Evolutionary conservation across 1,139 yeast genomes (phyloP).

Genomic region (Hyphopichia burtonii): DNA sequence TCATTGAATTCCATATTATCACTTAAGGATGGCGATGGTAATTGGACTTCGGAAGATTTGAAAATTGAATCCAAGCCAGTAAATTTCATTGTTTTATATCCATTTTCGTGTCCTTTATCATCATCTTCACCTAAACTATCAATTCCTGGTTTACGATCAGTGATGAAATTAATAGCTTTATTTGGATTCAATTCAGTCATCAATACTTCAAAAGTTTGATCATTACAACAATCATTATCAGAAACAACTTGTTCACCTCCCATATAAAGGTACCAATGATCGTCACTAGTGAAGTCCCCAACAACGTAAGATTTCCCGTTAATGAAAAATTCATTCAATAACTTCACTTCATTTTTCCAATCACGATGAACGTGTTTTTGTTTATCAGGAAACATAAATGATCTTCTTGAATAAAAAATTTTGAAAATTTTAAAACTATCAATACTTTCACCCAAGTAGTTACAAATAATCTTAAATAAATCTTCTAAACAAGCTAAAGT

Average conservation of each 20-base stretch:
- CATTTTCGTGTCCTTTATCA: constrained; percentile 72
- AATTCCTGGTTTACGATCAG: constrained; percentile 55
- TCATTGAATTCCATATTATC: constrained; percentile 22
- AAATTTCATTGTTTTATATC: constrained; percentile 61
- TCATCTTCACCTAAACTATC: constrained; percentile 42
- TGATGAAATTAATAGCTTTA: constrained; percentile 60
- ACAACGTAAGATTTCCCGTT: constrained; percentile 73
- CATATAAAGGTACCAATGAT: constrained; percentile 89
- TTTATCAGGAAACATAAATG: constrained; percentile 88
- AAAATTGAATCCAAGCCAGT: constrained; percentile 51
- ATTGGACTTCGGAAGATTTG: constrained; percentile 22
- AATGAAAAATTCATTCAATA: constrained; percentile 62
- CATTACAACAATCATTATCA: constrained; percentile 26
- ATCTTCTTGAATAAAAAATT: constrained; percentile 85
- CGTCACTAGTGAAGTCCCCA: constrained; percentile 70
- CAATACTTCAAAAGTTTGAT: constrained; percentile 83
- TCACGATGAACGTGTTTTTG: constrained; percentile 80
- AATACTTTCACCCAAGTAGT: constrained; percentile 17
- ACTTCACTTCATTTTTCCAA: constrained; percentile 79
- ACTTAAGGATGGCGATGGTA: constrained; percentile 39
- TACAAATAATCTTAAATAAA: constrained; percentile 52
- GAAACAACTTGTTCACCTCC: constrained; percentile 49
- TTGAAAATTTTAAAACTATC: constrained; percentile 49
- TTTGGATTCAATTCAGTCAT: constrained; percentile 80
- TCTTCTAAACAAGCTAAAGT: constrained; percentile 74